Evolutionary conservation across 768 basidiomycete species (phyloP).

Genomic region (Porpolomopsis calyptriformis): DNA sequence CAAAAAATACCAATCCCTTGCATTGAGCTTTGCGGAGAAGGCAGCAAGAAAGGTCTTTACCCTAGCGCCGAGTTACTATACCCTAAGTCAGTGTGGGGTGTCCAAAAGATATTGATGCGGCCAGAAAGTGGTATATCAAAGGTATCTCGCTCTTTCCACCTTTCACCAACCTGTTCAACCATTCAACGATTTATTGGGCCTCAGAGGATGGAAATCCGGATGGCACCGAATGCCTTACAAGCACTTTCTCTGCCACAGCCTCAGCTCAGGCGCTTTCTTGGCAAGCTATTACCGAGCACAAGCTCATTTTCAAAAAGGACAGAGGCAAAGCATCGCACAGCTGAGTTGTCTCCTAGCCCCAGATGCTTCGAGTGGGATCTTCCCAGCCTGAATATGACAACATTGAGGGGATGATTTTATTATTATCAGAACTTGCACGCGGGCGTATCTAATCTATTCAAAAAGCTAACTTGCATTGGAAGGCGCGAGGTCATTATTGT

Average conservation of each 20-base stretch:
- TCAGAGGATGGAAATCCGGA: slow-evolving; percentile 71
- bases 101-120: slow-evolving; percentile 45
- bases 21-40: slow-evolving; percentile 85
- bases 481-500: slow-evolving; percentile 98
- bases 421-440: slow-evolving; percentile 95
- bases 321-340: slow-evolving; percentile 41
- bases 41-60: slow-evolving; percentile 62
- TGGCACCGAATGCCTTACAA: slow-evolving; percentile 57
- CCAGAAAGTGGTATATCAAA: slow-evolving; percentile 71
- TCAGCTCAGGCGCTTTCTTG: slow-evolving; percentile 59
- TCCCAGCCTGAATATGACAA: slow-evolving; percentile 96
- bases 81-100: slow-evolving; percentile 87
- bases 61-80: slow-evolving; percentile 87
- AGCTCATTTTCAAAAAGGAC: slow-evolving; percentile 79
- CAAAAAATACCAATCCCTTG: slow-evolving; percentile 79
- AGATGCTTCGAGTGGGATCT: slow-evolving; percentile 21
- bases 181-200: slow-evolving; percentile 49
- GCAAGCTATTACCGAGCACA: slow-evolving; percentile 57
- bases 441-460: slow-evolving; percentile 95
- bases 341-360: slow-evolving; percentile 16
- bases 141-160: slow-evolving; percentile 15
- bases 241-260: slow-evolving; percentile 58
- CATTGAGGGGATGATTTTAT: slow-evolving; percentile 98
- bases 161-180: neutral
- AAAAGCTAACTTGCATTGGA: slow-evolving; percentile 93